Evolutionary conservation across 2,329 filamentous ascomycete genomes (phyloP).

Genomic region (Claviceps spartinae): DNA sequence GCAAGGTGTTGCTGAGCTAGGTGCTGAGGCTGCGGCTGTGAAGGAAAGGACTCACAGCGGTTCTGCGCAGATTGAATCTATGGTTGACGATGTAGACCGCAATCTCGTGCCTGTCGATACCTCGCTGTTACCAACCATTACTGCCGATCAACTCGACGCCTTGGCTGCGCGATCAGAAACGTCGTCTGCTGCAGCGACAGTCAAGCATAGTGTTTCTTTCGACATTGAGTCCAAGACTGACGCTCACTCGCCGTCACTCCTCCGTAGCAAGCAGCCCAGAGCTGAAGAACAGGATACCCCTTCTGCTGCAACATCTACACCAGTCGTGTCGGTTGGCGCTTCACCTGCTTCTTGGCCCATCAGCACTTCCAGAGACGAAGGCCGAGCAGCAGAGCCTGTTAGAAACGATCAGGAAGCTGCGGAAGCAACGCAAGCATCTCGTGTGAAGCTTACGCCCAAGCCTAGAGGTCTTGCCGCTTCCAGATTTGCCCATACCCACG

Average conservation of each 20-base stretch:
- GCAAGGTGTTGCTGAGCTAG: not conserved
- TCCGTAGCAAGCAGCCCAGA: slow-evolving; percentile 27
- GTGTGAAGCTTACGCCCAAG: slow-evolving; percentile 22
- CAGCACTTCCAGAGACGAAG: slow-evolving; percentile 1
- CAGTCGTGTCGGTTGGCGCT: slow-evolving; percentile 43
- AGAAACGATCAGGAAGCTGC: not conserved
- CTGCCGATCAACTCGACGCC: slow-evolving; percentile 40
- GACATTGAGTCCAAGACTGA: slow-evolving; percentile 41
- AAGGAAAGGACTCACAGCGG: not conserved
- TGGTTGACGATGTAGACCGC: slow-evolving; percentile 27
- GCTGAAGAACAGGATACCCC: slow-evolving; percentile 33
- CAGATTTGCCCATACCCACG: slow-evolving; percentile 28
- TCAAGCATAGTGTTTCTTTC: slow-evolving; percentile 38
- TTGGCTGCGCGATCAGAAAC: slow-evolving; percentile 39
- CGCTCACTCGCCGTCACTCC: slow-evolving; percentile 36
- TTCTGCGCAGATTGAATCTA: slow-evolving; percentile 6
- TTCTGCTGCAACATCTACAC: slow-evolving; percentile 51
- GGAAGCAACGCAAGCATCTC: slow-evolving; percentile 9
- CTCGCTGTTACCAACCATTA: slow-evolving; percentile 38
- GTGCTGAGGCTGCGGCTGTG: not conserved
- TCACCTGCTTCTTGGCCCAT: slow-evolving; percentile 12
- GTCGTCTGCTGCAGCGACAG: slow-evolving; percentile 34
- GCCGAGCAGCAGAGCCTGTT: not conserved
- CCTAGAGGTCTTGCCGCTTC: slow-evolving; percentile 29
- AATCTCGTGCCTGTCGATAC: slow-evolving; percentile 29